Evolutionary conservation across 768 basidiomycete species (phyloP).

Genomic region (Boletus reticuloceps): DNA sequence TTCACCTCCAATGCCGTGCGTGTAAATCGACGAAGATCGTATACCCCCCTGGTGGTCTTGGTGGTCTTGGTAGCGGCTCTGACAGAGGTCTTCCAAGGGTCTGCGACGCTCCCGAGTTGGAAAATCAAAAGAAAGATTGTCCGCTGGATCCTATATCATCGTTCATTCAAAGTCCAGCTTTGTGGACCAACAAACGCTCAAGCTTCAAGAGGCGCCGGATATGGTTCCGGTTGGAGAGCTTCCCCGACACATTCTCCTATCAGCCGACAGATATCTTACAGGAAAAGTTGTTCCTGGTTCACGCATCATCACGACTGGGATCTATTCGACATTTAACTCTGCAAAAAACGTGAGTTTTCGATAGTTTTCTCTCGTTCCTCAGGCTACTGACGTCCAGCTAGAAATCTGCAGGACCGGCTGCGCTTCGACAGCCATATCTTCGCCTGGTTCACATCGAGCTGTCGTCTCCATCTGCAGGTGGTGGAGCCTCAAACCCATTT

Average conservation of each 20-base stretch:
- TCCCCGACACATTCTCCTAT: constrained; percentile 91
- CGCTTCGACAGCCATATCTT: constrained; percentile 91
- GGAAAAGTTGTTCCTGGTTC: constrained; percentile 95
- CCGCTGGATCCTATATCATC: constrained; percentile 93
- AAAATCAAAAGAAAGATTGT: constrained; percentile 91
- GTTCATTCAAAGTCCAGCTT: constrained; percentile 93
- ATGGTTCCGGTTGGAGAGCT: constrained; percentile 99
- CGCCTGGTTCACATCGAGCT: constrained; percentile 90
- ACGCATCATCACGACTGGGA: constrained; percentile 91
- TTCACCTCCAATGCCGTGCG: constrained; percentile 89
- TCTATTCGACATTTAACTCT: constrained; percentile 95
- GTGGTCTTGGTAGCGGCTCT: constrained; percentile 83
- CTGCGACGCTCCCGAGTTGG: constrained; percentile 78
- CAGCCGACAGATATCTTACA: constrained; percentile 86
- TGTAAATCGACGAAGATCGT: constrained; percentile 81
- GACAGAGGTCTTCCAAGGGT: constrained; percentile 82
- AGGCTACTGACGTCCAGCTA: constrained; percentile 26
- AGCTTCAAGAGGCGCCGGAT: constrained; percentile 97
- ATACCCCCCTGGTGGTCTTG: constrained; percentile 73
- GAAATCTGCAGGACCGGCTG: constrained; percentile 83
- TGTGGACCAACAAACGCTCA: constrained; percentile 93
- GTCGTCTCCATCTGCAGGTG: constrained; percentile 72
- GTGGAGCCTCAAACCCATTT: constrained; percentile 77
- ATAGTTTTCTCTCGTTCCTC: background rate
- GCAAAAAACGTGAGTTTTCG: constrained; percentile 65